phyloP scores from a whole-genome alignment of 805 yeast genomes.

The Pichia deserticola region DNA sequence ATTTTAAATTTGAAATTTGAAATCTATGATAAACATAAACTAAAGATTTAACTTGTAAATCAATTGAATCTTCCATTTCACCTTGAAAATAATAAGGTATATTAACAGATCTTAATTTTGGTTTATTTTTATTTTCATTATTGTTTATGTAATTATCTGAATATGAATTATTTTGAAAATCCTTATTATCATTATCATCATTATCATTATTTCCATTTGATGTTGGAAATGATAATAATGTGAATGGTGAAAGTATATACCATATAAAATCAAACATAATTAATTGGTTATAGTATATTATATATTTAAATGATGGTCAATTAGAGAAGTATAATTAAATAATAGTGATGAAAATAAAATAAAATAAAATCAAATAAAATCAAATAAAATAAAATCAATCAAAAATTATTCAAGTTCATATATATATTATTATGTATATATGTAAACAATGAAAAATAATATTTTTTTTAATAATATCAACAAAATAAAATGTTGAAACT shows the following conservation, averaged over 20 bases:
- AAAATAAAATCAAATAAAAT: not conserved
- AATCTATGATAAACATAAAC: slow-evolving; percentile 42
- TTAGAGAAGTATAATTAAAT: no score
- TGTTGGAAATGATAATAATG: slow-evolving; percentile 1
- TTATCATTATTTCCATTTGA: not conserved
- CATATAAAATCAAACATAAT: slow-evolving; percentile 8
- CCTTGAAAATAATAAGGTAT: slow-evolving; percentile 45
- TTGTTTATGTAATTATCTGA: not conserved
- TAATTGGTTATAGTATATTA: not conserved
- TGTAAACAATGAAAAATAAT: no score
- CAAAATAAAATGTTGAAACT: no score
- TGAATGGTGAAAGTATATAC: slow-evolving; percentile 7
- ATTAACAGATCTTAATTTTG: slow-evolving; percentile 26
- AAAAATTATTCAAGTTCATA: no score
- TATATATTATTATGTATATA: no score
- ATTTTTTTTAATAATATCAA: no score
- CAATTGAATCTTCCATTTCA: slow-evolving; percentile 47
- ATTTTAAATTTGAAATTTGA: slow-evolving; percentile 9
- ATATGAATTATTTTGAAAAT: not conserved
- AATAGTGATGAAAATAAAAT: not conserved
- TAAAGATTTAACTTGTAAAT: slow-evolving; percentile 53
- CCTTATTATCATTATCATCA: not conserved
- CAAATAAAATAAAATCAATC: not conserved
- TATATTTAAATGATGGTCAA: no score
- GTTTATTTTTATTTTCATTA: not conserved